Percentiles rank a stretch among this genome's conserved stretches.
Conservation (phyloP, 2,329 filamentous ascomycete species). For the Fusarium redolens region DNA sequence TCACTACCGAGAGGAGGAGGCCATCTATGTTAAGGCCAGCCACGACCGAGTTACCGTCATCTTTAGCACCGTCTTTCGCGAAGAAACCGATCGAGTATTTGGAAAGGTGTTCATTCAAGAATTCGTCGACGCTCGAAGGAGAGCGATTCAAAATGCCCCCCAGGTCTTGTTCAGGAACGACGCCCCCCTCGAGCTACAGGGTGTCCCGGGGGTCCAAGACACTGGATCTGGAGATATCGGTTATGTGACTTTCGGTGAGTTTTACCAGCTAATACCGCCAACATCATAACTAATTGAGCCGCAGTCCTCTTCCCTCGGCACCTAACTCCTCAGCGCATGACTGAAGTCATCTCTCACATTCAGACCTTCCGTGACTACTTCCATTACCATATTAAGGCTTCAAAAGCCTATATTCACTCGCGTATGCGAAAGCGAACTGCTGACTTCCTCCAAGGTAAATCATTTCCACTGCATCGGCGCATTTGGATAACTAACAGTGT, state of each 20-base stretch:
- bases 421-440: slow-evolving; percentile 97
- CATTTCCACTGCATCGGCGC: not conserved
- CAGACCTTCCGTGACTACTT: slow-evolving; percentile 99
- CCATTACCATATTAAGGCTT: slow-evolving; percentile 99
- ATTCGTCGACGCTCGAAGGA: slow-evolving; percentile 94
- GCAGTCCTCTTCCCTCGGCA: slow-evolving; percentile 95
- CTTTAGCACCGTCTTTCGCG: slow-evolving; percentile 97
- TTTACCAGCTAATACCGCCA: not conserved
- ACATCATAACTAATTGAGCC: slow-evolving; percentile 32
- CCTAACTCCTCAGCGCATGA: slow-evolving; percentile 87
- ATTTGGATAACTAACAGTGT: slow-evolving; percentile 42
- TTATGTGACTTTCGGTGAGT: slow-evolving; percentile 94
- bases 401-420: slow-evolving; percentile 98
- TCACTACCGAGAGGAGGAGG: slow-evolving; percentile 98
- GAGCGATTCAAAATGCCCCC: slow-evolving; percentile 97
- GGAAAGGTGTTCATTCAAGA: slow-evolving; percentile 99
- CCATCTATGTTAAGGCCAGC: slow-evolving; percentile 98
- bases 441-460: slow-evolving; percentile 93
- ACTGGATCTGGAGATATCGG: slow-evolving; percentile 87
- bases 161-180: slow-evolving; percentile 98
- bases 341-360: slow-evolving; percentile 97
- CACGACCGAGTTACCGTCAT: slow-evolving; percentile 98
- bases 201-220: slow-evolving; percentile 82
- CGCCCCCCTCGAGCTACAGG: slow-evolving; percentile 89
- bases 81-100: slow-evolving; percentile 97